Conservation (phyloP, 2,329 filamentous ascomycete genomes). For the Sclerotiophoma versabilis region DNA sequence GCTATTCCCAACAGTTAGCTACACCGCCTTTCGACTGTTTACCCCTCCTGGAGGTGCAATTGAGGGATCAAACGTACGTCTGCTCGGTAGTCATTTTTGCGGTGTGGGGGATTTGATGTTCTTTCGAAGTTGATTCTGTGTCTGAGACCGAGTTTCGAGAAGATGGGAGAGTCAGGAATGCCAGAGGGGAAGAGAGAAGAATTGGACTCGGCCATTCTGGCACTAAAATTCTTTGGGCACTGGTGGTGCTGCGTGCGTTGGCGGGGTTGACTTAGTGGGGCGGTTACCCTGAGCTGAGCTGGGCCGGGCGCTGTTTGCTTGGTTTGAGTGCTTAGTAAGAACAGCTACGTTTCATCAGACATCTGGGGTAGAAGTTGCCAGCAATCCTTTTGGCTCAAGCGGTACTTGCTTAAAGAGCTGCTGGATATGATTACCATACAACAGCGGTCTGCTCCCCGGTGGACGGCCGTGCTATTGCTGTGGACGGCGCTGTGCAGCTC, state of each 20-base stretch:
- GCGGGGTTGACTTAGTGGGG: conserved; percentile 16
- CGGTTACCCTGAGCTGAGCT: conserved; percentile 5
- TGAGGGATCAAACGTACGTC: conserved; percentile 70
- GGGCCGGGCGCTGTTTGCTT: conserved; percentile 15
- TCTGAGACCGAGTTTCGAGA: conserved; percentile 57
- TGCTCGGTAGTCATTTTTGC: conserved; percentile 73
- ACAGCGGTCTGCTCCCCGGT: conserved; percentile 60
- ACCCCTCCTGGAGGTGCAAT: conserved; percentile 1
- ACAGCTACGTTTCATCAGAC: conserved; percentile 19
- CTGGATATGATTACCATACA: conserved; percentile 37
- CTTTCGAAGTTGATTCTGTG: conserved; percentile 52
- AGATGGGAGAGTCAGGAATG: conserved; percentile 51
- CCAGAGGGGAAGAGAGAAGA: conserved; percentile 30
- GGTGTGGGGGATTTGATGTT: conserved; percentile 44
- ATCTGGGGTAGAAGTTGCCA: conserved; percentile 10
- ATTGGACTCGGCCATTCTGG: conserved; percentile 11
- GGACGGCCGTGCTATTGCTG: conserved; percentile 62
- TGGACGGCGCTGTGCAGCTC: conserved; percentile 43
- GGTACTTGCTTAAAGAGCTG: conserved; percentile 29
- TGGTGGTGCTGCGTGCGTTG: conserved; percentile 29
- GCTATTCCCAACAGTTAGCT: conserved; percentile 60
- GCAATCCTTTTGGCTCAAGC: conserved; percentile 17
- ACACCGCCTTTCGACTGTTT: conserved; percentile 19
- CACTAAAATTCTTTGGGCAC: conserved; percentile 29
- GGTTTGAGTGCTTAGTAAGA: conserved; percentile 9